phyloP scores from a whole-genome alignment of 176 grass and related monocot genomes.

The Musa acuminata region DNA sequence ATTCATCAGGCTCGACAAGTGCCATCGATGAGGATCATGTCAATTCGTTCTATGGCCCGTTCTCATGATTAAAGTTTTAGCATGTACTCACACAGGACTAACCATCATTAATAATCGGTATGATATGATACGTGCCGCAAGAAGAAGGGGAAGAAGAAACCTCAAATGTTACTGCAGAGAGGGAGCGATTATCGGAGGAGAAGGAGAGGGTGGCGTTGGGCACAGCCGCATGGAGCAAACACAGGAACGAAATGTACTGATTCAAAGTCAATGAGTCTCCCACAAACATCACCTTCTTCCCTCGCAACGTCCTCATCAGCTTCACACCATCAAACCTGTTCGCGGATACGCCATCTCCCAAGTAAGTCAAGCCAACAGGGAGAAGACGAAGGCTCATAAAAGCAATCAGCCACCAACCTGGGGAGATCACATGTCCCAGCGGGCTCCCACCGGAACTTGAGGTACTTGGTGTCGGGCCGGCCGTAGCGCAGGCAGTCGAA shows the following conservation, averaged over 20 bases:
- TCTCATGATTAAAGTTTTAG: too few relatives aligned
- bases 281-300: constrained; percentile 9
- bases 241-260: not conserved
- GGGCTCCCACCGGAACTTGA: constrained; percentile 64
- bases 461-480: constrained; percentile 58
- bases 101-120: too few relatives aligned
- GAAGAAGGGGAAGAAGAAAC: not conserved
- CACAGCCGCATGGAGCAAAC: not conserved
- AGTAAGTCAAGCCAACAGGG: too few relatives aligned
- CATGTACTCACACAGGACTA: too few relatives aligned
- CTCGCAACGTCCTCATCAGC: not conserved
- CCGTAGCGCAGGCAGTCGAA: constrained; percentile 57
- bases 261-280: constrained; percentile 5
- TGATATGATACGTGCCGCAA: too few relatives aligned
- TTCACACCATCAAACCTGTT: constrained; percentile 3
- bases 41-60: too few relatives aligned
- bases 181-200: too few relatives aligned
- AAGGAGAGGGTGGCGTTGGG: not conserved
- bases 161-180: not conserved
- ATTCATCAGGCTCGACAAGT: too few relatives aligned
- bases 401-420: constrained; percentile 21
- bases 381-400: not conserved
- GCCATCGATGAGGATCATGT: too few relatives aligned
- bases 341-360: too few relatives aligned
- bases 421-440: constrained; percentile 39